phyloP scores from a whole-genome alignment of 1,284 basidiomycete species.

The Phylloboletellus chloephorus region DNA sequence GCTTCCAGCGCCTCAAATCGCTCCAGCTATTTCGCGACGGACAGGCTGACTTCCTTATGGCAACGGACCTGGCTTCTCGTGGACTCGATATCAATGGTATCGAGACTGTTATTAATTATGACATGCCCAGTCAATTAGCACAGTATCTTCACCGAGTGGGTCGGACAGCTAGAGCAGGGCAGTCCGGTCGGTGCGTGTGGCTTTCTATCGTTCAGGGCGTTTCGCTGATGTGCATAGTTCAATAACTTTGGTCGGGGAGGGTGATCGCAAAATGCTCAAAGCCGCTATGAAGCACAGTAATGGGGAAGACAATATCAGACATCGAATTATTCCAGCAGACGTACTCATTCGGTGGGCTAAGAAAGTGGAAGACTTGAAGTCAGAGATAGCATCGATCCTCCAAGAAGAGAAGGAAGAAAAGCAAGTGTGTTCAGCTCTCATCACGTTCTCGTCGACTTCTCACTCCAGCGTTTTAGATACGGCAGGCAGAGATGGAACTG shows the following conservation, averaged over 20 bases:
- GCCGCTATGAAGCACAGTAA: slow-evolving; percentile 86
- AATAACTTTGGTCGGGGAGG: slow-evolving; percentile 93
- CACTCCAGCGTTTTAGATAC: slow-evolving; percentile 45
- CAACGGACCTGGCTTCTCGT: slow-evolving; percentile 92
- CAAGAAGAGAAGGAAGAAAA: slow-evolving; percentile 96
- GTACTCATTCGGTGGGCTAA: slow-evolving; percentile 67
- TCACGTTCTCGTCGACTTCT: slow-evolving; percentile 12
- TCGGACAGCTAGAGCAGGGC: slow-evolving; percentile 92
- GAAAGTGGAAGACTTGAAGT: slow-evolving; percentile 69
- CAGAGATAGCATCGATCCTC: slow-evolving; percentile 79
- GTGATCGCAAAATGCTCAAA: slow-evolving; percentile 95
- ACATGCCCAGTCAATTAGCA: slow-evolving; percentile 91
- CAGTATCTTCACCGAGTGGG: slow-evolving; percentile 97
- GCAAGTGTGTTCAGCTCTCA: slow-evolving; percentile 45
- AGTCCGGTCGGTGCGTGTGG: slow-evolving; percentile 73
- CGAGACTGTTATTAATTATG: slow-evolving; percentile 97
- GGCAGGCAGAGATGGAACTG: slow-evolving; percentile 93
- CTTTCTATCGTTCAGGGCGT: slow-evolving; percentile 3
- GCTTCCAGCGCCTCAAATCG: slow-evolving; percentile 70
- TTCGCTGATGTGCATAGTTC: slow-evolving; percentile 49
- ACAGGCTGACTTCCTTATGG: slow-evolving; percentile 84
- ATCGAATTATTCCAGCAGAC: slow-evolving; percentile 85
- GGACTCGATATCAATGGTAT: slow-evolving; percentile 97
- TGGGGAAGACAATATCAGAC: slow-evolving; percentile 79
- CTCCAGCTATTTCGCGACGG: slow-evolving; percentile 86